Evolutionary conservation across 2,329 filamentous ascomycete species (phyloP), one percentile per base, ranked within the genome.

Genomic region (Aphanocladium album): DNA sequence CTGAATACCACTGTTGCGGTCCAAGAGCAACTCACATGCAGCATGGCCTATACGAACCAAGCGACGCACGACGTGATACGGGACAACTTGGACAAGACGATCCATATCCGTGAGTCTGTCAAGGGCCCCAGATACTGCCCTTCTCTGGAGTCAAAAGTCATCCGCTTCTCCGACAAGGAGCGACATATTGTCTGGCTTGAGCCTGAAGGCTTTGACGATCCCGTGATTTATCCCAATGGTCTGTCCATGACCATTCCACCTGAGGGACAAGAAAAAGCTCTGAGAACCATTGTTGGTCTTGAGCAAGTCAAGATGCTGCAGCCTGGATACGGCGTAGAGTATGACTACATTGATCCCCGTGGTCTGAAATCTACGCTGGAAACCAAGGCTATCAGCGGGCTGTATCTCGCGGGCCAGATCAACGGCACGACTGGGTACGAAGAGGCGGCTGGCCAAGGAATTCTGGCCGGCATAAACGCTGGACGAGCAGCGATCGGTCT

Each of bases 351-450:
- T 19, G 95, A 99, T 71, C 95, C 95, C 19, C 88, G 95, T 57
- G 89, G 89, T 67, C 81, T 99, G 3, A 89, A 88, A 65, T 86
- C 89, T n/a, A 95, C 93, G 0, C 83, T 99, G 8, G 95, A 99
- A 74, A 98, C 95, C 1, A 99, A 98, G 74, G 83, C 89, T 23
- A 96, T 99, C 64, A 80, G 80, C 8, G 95, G 95, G 1, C 83
- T 99, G 14, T 99, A 90, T 76, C 82, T 99, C 35, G 95, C 95
- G 0, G 95, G 95, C 4, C 95, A 99, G 73, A 97, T 99, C 74
- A 99, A 99, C 73, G 95, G 95, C 50, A 99, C 95, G 0, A 99
- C 95, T 0, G 95, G 95, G 3, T 99, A 99, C 72, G 95, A 99
- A 76, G 95, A 99, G 79, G 95, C 95, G 11, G 92, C 95, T 0